Evolutionary conservation across 768 basidiomycete species (phyloP).

Genomic region (Brasilioporus rufonigricans): DNA sequence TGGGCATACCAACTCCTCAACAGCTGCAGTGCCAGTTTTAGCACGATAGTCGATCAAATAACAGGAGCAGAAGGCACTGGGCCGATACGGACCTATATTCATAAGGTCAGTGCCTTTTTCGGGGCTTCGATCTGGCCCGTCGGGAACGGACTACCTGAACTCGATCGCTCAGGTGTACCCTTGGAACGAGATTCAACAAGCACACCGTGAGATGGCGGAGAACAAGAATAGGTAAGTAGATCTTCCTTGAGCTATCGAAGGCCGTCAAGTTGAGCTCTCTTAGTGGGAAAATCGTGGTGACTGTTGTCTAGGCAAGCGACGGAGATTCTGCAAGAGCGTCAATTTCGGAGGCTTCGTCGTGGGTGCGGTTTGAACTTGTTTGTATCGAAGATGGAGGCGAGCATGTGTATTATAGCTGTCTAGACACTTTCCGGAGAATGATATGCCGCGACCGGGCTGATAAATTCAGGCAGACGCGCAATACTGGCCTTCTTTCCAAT

Average conservation of each 20-base stretch:
- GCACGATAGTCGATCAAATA: constrained; percentile 55
- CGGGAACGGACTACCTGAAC: constrained; percentile 6
- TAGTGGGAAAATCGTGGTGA: constrained; percentile 35
- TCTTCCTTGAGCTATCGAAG: neutral
- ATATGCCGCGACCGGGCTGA: neutral
- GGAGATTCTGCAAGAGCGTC: constrained; percentile 7
- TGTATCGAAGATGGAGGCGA: neutral
- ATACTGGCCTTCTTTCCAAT: neutral
- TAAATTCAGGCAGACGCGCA: neutral
- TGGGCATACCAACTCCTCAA: neutral
- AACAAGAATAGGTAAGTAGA: constrained; percentile 52
- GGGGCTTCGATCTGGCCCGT: constrained; percentile 13
- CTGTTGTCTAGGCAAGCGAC: constrained; percentile 19
- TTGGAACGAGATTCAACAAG: constrained; percentile 76
- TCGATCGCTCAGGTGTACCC: constrained; percentile 58
- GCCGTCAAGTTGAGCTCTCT: neutral
- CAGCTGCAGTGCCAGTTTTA: constrained; percentile 42
- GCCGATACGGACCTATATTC: constrained; percentile 68
- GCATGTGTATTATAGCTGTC: neutral
- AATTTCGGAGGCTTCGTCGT: neutral
- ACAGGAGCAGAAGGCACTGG: constrained; percentile 57
- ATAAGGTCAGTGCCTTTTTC: constrained; percentile 54
- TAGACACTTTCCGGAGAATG: neutral
- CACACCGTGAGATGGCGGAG: constrained; percentile 81
- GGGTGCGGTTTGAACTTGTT: constrained; percentile 7